Conservation (phyloP, 345 rosid genomes). For the Melastoma malabathricum region DNA sequence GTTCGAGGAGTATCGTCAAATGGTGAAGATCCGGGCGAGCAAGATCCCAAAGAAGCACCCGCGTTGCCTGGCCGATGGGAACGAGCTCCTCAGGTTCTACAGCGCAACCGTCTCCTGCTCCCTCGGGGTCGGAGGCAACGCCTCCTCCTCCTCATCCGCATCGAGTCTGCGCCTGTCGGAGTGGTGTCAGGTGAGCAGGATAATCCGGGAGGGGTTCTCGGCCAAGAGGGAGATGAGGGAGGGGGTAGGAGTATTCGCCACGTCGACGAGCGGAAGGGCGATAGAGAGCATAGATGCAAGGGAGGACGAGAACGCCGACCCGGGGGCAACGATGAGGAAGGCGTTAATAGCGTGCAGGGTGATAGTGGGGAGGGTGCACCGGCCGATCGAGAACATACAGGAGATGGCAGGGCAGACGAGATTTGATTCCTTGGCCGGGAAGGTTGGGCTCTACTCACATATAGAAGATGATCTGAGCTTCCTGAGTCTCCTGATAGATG, state of each 20-base stretch:
- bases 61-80: conserved; percentile 89
- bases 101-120: conserved; percentile 83
- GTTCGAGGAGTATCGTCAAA: conserved; percentile 84
- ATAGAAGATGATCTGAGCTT: conserved; percentile 38
- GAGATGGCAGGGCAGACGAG: conserved; percentile 73
- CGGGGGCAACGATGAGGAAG: conserved; percentile 29
- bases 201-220: conserved; percentile 68
- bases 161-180: conserved; percentile 65
- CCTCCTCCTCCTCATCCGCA: too few relatives aligned
- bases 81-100: conserved; percentile 81
- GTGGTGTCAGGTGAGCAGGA: conserved; percentile 67
- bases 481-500: too few relatives aligned
- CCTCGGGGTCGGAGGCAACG: conserved; percentile 56
- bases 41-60: conserved; percentile 57
- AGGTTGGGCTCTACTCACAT: conserved; percentile 81
- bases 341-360: conserved; percentile 91
- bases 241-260: conserved; percentile 88
- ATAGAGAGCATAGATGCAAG: conserved; percentile 42
- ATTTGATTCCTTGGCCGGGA: conserved; percentile 93
- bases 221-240: conserved; percentile 60
- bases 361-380: conserved; percentile 93
- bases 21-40: conserved; percentile 54
- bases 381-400: conserved; percentile 80
- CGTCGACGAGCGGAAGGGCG: conserved; percentile 91
- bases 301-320: conserved; percentile 33